Conservation (phyloP, 495 filamentous ascomycete genomes). For the Thermochaetoides thermophila region DNA sequence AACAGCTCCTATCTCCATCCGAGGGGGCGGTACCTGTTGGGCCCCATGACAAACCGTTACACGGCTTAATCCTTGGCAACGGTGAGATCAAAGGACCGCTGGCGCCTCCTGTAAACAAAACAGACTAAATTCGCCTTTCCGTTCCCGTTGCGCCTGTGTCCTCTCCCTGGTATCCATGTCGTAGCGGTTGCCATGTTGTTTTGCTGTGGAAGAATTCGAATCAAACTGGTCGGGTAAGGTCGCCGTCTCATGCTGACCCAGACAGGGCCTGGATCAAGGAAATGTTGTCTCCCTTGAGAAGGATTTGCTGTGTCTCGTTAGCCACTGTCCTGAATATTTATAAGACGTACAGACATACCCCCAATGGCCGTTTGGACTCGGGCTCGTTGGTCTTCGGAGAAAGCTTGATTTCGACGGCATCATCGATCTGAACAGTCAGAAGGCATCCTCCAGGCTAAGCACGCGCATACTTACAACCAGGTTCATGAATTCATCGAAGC, state of each 20-base stretch:
- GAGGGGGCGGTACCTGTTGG: slow-evolving; percentile 26
- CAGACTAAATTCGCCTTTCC: slow-evolving; percentile 5
- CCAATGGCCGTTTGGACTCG: slow-evolving; percentile 65
- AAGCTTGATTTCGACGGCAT: slow-evolving; percentile 83
- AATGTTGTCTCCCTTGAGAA: slow-evolving; percentile 95
- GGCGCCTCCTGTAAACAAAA: slow-evolving; percentile 5
- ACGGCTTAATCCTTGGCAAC: slow-evolving; percentile 31
- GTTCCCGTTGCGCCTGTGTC: slow-evolving; percentile 6
- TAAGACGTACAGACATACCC: slow-evolving; percentile 24
- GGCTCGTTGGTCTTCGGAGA: slow-evolving; percentile 60
- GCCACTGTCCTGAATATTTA: background rate
- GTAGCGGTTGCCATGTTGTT: slow-evolving; percentile 2
- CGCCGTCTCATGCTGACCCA: slow-evolving; percentile 18
- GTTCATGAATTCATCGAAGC: slow-evolving; percentile 97
- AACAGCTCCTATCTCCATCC: slow-evolving; percentile 56
- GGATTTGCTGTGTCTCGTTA: slow-evolving; percentile 59
- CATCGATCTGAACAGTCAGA: slow-evolving; percentile 36
- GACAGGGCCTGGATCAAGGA: slow-evolving; percentile 76
- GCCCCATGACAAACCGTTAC: slow-evolving; percentile 31
- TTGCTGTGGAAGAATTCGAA: slow-evolving; percentile 1
- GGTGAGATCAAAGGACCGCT: slow-evolving; percentile 26
- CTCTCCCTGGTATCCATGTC: slow-evolving; percentile 10
- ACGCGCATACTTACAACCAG: slow-evolving; percentile 66
- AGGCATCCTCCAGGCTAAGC: background rate
- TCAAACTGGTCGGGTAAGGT: background rate